These are phyloP conservation scores for Eucalyptus victrix DNA, from an alignment of 345 rosid species.

Conservation along the genomic window DNA sequence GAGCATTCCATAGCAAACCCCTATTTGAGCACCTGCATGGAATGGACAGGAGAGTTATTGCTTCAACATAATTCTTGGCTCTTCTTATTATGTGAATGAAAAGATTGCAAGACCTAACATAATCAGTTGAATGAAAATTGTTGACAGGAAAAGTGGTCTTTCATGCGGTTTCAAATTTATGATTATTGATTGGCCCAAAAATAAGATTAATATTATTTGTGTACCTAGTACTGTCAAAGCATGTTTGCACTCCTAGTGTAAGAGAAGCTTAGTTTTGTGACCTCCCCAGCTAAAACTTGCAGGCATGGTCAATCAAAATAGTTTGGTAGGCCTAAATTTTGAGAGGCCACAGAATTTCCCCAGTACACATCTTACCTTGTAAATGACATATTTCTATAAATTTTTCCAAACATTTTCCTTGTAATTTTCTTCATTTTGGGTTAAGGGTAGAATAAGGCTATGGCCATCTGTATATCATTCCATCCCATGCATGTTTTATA, in stretches of 20 bases:
- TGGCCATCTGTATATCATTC: not conserved
- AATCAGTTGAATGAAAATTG: not conserved
- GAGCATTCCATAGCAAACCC: slow-evolving; percentile 57
- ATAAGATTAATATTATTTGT: not conserved
- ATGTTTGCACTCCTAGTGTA: not conserved
- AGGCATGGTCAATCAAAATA: not conserved
- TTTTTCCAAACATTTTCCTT: not conserved
- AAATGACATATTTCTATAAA: not conserved
- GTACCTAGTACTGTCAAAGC: not conserved
- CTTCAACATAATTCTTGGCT: not conserved
- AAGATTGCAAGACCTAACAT: not conserved
- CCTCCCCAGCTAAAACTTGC: not conserved
- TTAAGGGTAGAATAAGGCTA: not conserved
- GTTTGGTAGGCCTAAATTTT: not conserved
- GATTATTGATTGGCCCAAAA: not conserved
- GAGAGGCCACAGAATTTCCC: not conserved
- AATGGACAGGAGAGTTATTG: not conserved
- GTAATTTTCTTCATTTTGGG: not conserved
- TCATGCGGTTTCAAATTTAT: not conserved
- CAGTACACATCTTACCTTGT: not conserved
- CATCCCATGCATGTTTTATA: not conserved
- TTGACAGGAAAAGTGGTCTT: not conserved
- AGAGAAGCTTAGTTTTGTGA: not conserved
- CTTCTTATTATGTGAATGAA: not conserved
- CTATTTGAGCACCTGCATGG: slow-evolving; percentile 15